These are phyloP conservation scores for Tardiomyces depauwii DNA, from an alignment of 1,139 yeast species.

Conservation along the genomic window DNA sequence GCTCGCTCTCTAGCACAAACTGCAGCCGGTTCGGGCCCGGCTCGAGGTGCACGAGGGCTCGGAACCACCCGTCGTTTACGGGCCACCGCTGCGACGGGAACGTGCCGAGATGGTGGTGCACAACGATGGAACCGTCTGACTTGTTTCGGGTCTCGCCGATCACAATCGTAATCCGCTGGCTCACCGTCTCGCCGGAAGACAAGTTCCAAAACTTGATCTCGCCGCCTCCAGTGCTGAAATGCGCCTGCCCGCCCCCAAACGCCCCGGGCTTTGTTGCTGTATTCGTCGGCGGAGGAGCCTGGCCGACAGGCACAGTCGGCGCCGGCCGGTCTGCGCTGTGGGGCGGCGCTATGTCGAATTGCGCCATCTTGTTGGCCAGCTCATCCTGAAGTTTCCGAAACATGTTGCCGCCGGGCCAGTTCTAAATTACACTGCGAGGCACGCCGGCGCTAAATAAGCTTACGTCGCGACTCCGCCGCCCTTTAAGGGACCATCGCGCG, in stretches of 20 bases:
- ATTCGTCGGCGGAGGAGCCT: not conserved
- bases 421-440: too few species aligned
- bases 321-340: not conserved
- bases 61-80: slow-evolving; percentile 59
- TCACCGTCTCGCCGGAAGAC: slow-evolving; percentile 7
- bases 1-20: slow-evolving; percentile 17
- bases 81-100: slow-evolving; percentile 69
- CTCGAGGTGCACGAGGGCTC: slow-evolving; percentile 59
- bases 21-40: slow-evolving; percentile 37
- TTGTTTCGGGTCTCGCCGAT: slow-evolving; percentile 14
- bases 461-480: too few species aligned
- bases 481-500: too few species aligned
- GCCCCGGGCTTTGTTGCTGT: not conserved
- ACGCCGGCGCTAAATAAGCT: too few species aligned
- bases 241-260: not conserved
- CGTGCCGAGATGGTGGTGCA: slow-evolving; percentile 34
- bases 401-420: not conserved
- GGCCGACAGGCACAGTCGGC: not conserved
- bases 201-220: not conserved
- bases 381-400: not conserved
- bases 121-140: slow-evolving; percentile 28
- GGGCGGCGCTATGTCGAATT: too few species aligned
- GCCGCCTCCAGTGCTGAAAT: not conserved
- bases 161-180: slow-evolving; percentile 12
- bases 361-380: not conserved